A percentile compares a stretch with the other conserved stretches of the same genome.
Conservation (phyloP, 192 early-diverging fungal genomes). For the Coemansia furcata region DNA sequence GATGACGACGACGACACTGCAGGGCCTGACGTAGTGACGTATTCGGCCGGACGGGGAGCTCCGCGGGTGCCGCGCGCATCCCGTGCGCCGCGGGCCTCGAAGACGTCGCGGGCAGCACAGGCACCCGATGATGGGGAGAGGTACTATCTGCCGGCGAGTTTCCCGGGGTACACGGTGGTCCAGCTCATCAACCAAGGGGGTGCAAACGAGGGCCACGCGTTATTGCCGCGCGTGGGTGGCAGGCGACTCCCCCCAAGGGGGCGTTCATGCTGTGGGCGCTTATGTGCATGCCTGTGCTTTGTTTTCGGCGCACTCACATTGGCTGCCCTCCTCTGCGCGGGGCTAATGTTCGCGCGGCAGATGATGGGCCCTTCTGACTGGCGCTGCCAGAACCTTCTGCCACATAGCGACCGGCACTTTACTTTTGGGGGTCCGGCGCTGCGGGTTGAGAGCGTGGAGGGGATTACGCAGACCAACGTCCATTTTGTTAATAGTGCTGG, state of each 20-base stretch:
- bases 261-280: neutral
- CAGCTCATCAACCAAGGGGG: constrained; percentile 13
- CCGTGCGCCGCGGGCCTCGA: too few species aligned
- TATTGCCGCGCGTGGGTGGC: constrained; percentile 5
- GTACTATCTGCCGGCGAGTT: constrained; percentile 50
- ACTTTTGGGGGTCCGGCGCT: neutral
- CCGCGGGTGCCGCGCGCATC: neutral
- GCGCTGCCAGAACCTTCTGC: constrained; percentile 15
- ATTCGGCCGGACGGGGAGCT: neutral
- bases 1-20: neutral
- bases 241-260: neutral
- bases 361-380: constrained; percentile 8
- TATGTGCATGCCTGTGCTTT: constrained; percentile 18
- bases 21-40: neutral
- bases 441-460: constrained; percentile 24
- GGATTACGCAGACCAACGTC: constrained; percentile 23
- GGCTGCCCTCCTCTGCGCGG: constrained; percentile 1
- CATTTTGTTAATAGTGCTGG: constrained; percentile 2
- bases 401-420: constrained; percentile 13
- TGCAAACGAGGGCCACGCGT: constrained; percentile 11
- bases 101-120: too few species aligned
- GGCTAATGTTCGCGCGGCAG: constrained; percentile 3
- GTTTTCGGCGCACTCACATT: constrained; percentile 2
- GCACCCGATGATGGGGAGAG: neutral
- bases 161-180: constrained; percentile 43